Percentiles rank a stretch among this genome's conserved stretches.
phyloP scores from a whole-genome alignment of 2,329 filamentous ascomycete genomes.

The Microdochium bolleyi region DNA sequence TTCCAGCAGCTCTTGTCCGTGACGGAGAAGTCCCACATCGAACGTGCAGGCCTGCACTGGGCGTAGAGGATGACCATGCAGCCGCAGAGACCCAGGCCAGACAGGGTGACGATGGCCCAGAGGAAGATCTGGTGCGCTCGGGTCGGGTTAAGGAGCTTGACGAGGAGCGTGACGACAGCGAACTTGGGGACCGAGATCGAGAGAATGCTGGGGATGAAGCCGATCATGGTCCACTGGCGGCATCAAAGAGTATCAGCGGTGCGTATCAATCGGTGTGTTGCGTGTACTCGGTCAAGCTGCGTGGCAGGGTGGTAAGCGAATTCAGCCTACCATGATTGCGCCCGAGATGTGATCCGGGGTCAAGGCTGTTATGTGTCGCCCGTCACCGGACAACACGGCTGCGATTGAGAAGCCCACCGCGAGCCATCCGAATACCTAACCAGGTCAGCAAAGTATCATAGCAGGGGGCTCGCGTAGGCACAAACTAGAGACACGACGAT shows the following conservation, averaged over 20 bases:
- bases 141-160: constrained; percentile 15
- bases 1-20: constrained; percentile 8
- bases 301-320: no score
- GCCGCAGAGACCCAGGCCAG: constrained; percentile 8
- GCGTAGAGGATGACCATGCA: constrained; percentile 12
- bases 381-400: constrained; percentile 19
- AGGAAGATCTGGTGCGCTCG: constrained; percentile 10
- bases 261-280: no score
- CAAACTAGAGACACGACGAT: constrained; percentile 7
- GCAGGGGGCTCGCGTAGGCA: constrained; percentile 12
- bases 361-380: constrained; percentile 17
- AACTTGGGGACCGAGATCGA: constrained; percentile 19
- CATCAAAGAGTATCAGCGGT: no score
- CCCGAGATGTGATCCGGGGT: constrained; percentile 7
- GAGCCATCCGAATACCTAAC: constrained; percentile 12
- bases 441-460: neutral
- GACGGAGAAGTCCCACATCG: constrained; percentile 13
- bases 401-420: constrained; percentile 15
- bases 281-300: no score
- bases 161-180: constrained; percentile 15
- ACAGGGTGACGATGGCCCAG: constrained; percentile 11
- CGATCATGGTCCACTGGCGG: constrained; percentile 12
- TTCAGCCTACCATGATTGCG: constrained; percentile 5
- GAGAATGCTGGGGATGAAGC: constrained; percentile 16
- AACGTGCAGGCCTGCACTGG: constrained; percentile 13